These are phyloP conservation scores for Cetraspora pellucida DNA, from an alignment of 192 early-diverging fungal species.

Conservation along the genomic window DNA sequence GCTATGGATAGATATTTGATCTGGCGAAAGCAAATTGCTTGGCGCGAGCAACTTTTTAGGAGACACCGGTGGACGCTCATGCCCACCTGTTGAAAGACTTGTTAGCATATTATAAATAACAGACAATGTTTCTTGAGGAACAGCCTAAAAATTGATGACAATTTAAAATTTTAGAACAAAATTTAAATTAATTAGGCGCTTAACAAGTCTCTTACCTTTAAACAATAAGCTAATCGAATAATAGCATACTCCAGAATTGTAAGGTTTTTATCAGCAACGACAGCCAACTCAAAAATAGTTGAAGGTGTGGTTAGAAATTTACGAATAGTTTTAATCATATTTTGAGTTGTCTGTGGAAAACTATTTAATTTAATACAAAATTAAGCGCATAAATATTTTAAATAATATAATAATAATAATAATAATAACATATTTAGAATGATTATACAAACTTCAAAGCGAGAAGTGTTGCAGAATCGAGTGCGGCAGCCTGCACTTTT, in stretches of 20 bases:
- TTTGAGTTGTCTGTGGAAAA: conserved; percentile 38
- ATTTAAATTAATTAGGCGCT: conserved; percentile 36
- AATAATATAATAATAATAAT: neutral
- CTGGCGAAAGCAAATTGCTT: conserved; percentile 23
- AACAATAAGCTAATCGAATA: conserved; percentile 51
- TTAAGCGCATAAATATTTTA: neutral
- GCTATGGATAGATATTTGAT: conserved; percentile 33
- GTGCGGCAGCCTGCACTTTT: conserved; percentile 40
- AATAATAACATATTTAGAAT: neutral
- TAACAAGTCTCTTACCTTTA: conserved; percentile 47
- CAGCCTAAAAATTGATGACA: conserved; percentile 26
- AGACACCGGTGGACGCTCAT: conserved; percentile 1
- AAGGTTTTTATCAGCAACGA: conserved; percentile 22
- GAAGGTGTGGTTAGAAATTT: conserved; percentile 58
- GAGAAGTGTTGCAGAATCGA: conserved; percentile 46
- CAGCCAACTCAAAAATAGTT: conserved; percentile 53
- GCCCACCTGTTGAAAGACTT: neutral
- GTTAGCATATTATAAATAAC: conserved; percentile 21
- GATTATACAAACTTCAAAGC: conserved; percentile 45
- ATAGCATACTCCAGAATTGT: conserved; percentile 54
- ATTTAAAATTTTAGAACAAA: conserved; percentile 38
- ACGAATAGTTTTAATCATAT: conserved; percentile 50
- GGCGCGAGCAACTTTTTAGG: neutral
- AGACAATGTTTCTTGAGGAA: conserved; percentile 5
- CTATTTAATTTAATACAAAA: conserved; percentile 22